Conservation (phyloP, 2,329 filamentous ascomycete genomes). For the Fusarium transvaalense region DNA sequence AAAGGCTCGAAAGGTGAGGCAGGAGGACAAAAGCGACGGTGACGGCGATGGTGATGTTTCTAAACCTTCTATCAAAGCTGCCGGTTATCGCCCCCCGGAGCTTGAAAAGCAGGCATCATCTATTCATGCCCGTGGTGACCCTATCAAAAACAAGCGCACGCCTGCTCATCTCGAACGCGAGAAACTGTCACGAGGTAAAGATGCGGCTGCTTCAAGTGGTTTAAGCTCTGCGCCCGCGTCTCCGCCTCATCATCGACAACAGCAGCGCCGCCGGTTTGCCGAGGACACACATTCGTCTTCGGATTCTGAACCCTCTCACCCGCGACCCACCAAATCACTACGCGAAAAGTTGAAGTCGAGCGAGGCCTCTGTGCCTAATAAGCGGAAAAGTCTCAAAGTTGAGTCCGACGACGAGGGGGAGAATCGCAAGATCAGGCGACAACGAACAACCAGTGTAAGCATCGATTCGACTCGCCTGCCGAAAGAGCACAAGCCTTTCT, state of each 20-base stretch:
- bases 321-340: slow-evolving; percentile 58
- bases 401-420: slow-evolving; percentile 72
- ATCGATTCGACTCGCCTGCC: slow-evolving; percentile 51
- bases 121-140: slow-evolving; percentile 51
- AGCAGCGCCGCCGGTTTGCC: slow-evolving; percentile 50
- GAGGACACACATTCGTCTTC: slow-evolving; percentile 63
- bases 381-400: slow-evolving; percentile 65
- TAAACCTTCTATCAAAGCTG: slow-evolving; percentile 51
- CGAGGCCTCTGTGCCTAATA: slow-evolving; percentile 62
- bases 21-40: slow-evolving; percentile 72
- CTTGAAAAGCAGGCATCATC: slow-evolving; percentile 52
- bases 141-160: slow-evolving; percentile 64
- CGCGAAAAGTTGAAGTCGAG: slow-evolving; percentile 63
- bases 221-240: slow-evolving; percentile 71
- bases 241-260: slow-evolving; percentile 57
- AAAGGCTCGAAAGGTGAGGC: slow-evolving; percentile 73
- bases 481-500: slow-evolving; percentile 52
- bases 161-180: slow-evolving; percentile 56
- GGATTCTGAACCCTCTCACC: slow-evolving; percentile 65
- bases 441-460: slow-evolving; percentile 63
- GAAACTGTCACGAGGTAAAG: slow-evolving; percentile 59
- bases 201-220: slow-evolving; percentile 63
- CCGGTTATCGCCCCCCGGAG: slow-evolving; percentile 51
- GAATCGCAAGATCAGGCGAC: slow-evolving; percentile 65
- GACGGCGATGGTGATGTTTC: slow-evolving; percentile 55